Percentiles rank a stretch among this genome's conserved stretches.
These are phyloP conservation scores for Ceratobasidium sp. DNA, from an alignment of 1,284 basidiomycete genomes.

Conservation along the genomic window DNA sequence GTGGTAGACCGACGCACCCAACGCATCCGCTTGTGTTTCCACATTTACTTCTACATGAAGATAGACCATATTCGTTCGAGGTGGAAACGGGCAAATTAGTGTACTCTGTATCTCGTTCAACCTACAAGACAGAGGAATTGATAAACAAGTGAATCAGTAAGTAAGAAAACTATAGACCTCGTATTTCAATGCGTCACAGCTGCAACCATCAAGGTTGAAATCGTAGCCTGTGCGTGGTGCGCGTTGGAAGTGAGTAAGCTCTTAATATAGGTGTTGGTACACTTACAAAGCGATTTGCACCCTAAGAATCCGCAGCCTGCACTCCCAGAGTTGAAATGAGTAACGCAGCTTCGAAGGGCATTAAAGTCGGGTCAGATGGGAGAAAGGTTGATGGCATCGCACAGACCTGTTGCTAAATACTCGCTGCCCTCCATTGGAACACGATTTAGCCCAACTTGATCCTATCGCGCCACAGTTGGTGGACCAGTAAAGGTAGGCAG, in stretches of 20 bases:
- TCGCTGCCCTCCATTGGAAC: conserved; percentile 18
- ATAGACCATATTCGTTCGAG: conserved; percentile 3
- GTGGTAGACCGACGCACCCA: no score
- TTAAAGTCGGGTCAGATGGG: no score
- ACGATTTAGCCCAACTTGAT: conserved; percentile 27
- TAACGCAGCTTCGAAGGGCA: conserved; percentile 22
- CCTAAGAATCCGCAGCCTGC: conserved; percentile 29
- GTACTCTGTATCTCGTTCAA: conserved; percentile 10
- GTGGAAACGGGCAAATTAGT: neutral
- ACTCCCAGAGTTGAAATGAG: conserved; percentile 22
- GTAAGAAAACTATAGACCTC: neutral
- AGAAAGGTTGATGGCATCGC: neutral
- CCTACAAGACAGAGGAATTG: neutral
- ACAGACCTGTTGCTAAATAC: conserved; percentile 25
- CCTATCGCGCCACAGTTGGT: conserved; percentile 30
- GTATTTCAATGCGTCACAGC: conserved; percentile 31
- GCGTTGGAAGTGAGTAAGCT: no score
- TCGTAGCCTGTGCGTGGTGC: neutral
- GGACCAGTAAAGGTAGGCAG: conserved; percentile 30
- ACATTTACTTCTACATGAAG: conserved; percentile 17
- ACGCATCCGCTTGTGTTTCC: conserved; percentile 3
- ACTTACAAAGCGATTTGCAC: conserved; percentile 22
- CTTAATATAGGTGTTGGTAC: no score
- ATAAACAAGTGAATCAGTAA: no score
- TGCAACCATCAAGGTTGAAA: conserved; percentile 24